Evolutionary conservation across 2,329 filamentous ascomycete species (phyloP), one percentile per base, ranked within the genome.

Genomic region (Nothophaeocryptopus gaeumannii): DNA sequence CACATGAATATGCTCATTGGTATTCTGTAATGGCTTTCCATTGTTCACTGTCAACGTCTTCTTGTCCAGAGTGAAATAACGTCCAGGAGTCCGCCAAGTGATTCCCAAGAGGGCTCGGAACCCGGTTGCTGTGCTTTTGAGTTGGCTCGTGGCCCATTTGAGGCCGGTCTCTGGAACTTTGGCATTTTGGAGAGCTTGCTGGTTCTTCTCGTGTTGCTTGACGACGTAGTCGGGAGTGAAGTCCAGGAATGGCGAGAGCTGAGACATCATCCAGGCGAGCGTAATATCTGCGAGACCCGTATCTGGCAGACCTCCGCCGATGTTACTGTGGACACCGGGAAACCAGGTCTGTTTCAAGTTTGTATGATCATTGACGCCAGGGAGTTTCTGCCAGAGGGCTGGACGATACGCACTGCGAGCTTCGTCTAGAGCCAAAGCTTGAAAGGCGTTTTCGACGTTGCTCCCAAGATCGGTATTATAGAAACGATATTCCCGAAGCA

Each of bases 361-460:
- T 3, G 20, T 26, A 15, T 69, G 63, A 2, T 64, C 65, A 5
- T 51, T 51, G 30, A 57, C 58, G 14, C 53, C 50, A 3, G 44
- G 40, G 8, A 53, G 44, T 9, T 57, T 54, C 11, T 61, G 58
- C 77, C 78, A 81, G 1, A 81, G 60, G 0, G 77, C 77, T 0
- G 78, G 78, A 0, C 69, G 67, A 51, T 78, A 81, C 0, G 78
- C 73, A 7, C 60, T 64, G 1, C 78, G 71, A 40, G 71, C 70
- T 55, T 81, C 78, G 40, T 81, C 78, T 0, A 81, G 68, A 1
- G 77, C 78, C 0, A 81, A 65, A 1, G 77, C 78, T 45, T 81
- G 78, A 55, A 79, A 81, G 1, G 78, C 78, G 47, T 80, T 74
- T 34, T 78, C 72, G 3, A 80, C 66, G 13, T 63, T 61, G 38